Base-by-base conservation (phyloP, 179 eudicot species). In the Heliamphora pulchella region DNA sequence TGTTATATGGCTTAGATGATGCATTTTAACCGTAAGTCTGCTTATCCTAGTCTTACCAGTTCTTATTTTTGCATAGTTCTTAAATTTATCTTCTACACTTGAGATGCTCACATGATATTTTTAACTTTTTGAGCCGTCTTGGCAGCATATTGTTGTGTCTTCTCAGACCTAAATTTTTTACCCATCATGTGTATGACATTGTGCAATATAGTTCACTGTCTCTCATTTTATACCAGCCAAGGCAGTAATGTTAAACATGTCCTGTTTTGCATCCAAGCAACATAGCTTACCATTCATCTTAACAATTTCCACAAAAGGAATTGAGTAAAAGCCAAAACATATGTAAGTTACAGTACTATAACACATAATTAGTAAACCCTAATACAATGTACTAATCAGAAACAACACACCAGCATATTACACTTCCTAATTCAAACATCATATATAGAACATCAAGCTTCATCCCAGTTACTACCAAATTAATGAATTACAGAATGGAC, bases 271-370 rank as follows among this genome's bases (percentile, higher is more conserved):
- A 51, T 17, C 78, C 65, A 74, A 14, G 48, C 48, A 74, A 74
- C 76, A 51, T 51, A 72, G 43, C 43, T 72, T 72, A 72, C 9
- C 11, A 50, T 51, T 53, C 76, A 73, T 73, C 62, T 53, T 3
- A 22, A 1, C 0, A 2, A 18, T 10, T 47, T n/a, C 63, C 53
- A 31, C 53, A 48, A 75, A 22, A n/a, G 7, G 10, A 43, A 75
- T 11, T 2, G 14, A 74, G 15, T 57, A 61, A 41, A 55, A 43
- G 18, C 22, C 14, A 58, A 31, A 41, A 75, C 20, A 20, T 10
- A 20, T 39, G 66, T 58, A 14, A 57, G 43, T 41, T 41, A 74
- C 39, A 74, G 20, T 43, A 74, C 22, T 22, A 14, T 17, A 39
- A 57, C 31, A 57, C 1, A 53, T 17, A 4, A 0, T 41, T 20